A percentile compares a stretch with the other conserved stretches of the same genome.
phyloP scores from a whole-genome alignment of 345 rosid genomes.

The Lepidium sativum region DNA sequence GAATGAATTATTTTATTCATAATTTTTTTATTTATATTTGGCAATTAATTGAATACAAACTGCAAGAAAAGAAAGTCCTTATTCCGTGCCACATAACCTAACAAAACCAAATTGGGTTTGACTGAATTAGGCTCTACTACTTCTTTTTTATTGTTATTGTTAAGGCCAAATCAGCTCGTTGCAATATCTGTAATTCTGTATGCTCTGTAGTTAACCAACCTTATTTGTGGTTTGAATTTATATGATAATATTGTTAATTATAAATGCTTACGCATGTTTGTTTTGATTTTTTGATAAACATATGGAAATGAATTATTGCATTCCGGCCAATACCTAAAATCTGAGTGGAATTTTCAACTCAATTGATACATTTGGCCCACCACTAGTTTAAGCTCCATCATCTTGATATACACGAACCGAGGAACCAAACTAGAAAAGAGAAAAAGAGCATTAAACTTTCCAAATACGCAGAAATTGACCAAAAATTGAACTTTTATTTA shows the following conservation, averaged over 20 bases:
- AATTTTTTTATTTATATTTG: no score
- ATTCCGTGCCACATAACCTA: neutral
- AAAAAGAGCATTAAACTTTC: neutral
- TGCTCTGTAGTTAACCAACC: neutral
- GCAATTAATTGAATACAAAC: neutral
- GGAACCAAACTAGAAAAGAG: neutral
- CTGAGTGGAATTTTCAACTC: slow-evolving; percentile 21
- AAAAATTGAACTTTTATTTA: neutral
- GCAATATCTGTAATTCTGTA: neutral
- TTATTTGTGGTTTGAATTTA: neutral
- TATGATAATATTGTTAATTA: neutral
- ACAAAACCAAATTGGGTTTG: neutral
- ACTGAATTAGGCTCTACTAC: neutral
- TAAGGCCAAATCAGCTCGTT: neutral
- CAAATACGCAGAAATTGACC: neutral
- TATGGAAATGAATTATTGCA: slow-evolving; percentile 10
- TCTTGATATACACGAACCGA: neutral
- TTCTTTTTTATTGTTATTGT: neutral
- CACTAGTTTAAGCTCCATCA: slow-evolving; percentile 7
- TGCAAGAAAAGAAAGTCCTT: neutral
- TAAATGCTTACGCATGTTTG: neutral
- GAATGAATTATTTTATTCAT: no score
- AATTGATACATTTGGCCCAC: slow-evolving; percentile 5
- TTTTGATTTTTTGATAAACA: neutral
- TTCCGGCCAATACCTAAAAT: slow-evolving; percentile 1